Base-by-base conservation (phyloP, 2,329 filamentous ascomycete species). In the Colletotrichum tamarilloi region DNA sequence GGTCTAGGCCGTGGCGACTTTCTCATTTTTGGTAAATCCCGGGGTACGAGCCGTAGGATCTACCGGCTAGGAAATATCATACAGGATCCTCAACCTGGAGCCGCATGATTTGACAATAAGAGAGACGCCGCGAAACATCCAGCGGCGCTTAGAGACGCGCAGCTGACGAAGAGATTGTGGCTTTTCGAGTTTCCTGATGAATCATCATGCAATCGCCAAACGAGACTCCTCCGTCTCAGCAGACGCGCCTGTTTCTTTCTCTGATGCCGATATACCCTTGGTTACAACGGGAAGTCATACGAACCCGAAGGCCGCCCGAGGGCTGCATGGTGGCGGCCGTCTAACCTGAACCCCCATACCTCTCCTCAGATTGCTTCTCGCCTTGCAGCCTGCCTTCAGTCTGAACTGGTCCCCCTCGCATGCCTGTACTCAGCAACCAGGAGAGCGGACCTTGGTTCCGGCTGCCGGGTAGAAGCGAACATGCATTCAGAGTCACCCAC, bases 241-340 rank as follows among this genome's bases (percentile, higher is more conserved):
- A 38, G 55, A 22, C 55, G 67, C 55, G 52, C 52, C 30, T 22
- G 28, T 57, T 19, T 49, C 19, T 22, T 14, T 49, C 12, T 49
- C 22, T 49, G 46, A 26, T 70, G 60, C 70, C 70, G 67, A 70
- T 65, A 62, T 62, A 65, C 32, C 60, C 67, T 60, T 64, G 26
- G 14, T 26, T 19, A 11, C 28, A 26, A 26, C 70, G 70, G 67
- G 67, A 32, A 65, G 52, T 60, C 57, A 12, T 60, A 42, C 67
- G 22, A 70, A 26, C 55, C 67, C 70, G 67, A 64, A 55, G 24
- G 32, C 67, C 70, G 70, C 70, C 70, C 70, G 70, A 73, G 60
- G n/a, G 42, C 12, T 73, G 70, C 70, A 73, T 73, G 60, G 70
- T 55, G 60, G 70, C 55, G 66, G 24, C 8, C 24, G 14, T 56